Evolutionary conservation across 1,139 yeast species (phyloP).

Genomic region (Komagataea norvegica): DNA sequence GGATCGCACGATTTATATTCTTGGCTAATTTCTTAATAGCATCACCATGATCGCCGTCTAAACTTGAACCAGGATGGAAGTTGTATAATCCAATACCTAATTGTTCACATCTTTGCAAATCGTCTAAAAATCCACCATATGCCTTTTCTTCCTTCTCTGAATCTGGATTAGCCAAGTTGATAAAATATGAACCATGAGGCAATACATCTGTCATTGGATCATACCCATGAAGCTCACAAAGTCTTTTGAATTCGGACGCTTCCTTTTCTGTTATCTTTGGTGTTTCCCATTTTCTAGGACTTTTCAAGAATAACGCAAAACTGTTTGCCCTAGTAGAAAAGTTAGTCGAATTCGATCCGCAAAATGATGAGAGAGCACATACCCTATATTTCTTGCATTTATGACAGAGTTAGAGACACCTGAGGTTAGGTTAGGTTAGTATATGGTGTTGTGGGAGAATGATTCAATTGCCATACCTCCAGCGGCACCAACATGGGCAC

Average conservation of each 20-base stretch:
- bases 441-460: not conserved
- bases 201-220: constrained; percentile 72
- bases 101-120: constrained; percentile 78
- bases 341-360: not conserved
- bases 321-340: constrained; percentile 46
- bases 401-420: constrained; percentile 68
- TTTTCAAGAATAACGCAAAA: constrained; percentile 85
- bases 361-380: constrained; percentile 24
- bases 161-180: constrained; percentile 90
- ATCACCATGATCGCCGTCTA: constrained; percentile 62
- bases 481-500: constrained; percentile 74
- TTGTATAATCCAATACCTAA: constrained; percentile 83
- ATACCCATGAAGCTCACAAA: constrained; percentile 60
- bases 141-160: constrained; percentile 72
- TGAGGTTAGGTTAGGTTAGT: constrained; percentile 1
- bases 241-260: constrained; percentile 53
- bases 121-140: constrained; percentile 78
- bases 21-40: constrained; percentile 68
- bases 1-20: constrained; percentile 73
- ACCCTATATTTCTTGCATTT: constrained; percentile 73
- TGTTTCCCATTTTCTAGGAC: constrained; percentile 88
- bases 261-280: constrained; percentile 71
- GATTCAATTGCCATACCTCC: constrained; percentile 54
- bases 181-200: constrained; percentile 94
- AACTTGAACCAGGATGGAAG: constrained; percentile 91